Evolutionary conservation across 805 yeast genomes (phyloP).

Genomic region (Zygotorulaspora sp.): DNA sequence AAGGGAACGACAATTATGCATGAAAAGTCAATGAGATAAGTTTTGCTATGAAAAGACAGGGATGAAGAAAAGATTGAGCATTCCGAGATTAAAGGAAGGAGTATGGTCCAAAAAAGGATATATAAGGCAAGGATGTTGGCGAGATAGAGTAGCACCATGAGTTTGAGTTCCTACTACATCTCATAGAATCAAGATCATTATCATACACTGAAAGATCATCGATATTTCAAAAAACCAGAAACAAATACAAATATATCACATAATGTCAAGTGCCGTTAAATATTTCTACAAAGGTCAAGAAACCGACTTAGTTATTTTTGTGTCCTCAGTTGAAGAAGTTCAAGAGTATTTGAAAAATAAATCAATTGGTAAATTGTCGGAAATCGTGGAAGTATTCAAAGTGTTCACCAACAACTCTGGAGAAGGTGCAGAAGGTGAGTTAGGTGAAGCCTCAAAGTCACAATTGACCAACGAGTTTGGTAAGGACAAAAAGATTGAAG

Average conservation of each 20-base stretch:
- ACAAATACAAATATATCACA: not conserved
- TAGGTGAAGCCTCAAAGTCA: slow-evolving; percentile 65
- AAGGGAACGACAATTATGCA: not conserved
- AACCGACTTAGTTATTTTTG: slow-evolving; percentile 62
- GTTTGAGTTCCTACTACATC: not conserved
- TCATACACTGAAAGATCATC: no score
- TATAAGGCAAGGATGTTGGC: not conserved
- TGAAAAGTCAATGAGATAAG: not conserved
- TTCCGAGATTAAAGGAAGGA: not conserved
- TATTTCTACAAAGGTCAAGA: slow-evolving; percentile 61
- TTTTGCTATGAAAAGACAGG: slow-evolving; percentile 1
- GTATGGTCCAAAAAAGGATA: not conserved
- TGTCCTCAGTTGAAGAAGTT: slow-evolving; percentile 48
- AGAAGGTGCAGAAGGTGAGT: slow-evolving; percentile 63
- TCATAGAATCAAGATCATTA: not conserved
- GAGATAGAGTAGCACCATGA: no score
- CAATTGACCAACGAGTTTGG: slow-evolving; percentile 71
- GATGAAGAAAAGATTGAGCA: not conserved
- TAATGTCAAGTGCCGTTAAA: slow-evolving; percentile 40
- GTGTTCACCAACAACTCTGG: slow-evolving; percentile 59
- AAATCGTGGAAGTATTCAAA: slow-evolving; percentile 61
- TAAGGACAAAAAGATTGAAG: slow-evolving; percentile 44
- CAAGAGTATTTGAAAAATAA: slow-evolving; percentile 42
- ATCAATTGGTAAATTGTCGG: slow-evolving; percentile 40
- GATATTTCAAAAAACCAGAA: not conserved